Evolutionary conservation across 1,284 basidiomycete genomes (phyloP).

Genomic region (Apiotrichum akiyoshidainum): DNA sequence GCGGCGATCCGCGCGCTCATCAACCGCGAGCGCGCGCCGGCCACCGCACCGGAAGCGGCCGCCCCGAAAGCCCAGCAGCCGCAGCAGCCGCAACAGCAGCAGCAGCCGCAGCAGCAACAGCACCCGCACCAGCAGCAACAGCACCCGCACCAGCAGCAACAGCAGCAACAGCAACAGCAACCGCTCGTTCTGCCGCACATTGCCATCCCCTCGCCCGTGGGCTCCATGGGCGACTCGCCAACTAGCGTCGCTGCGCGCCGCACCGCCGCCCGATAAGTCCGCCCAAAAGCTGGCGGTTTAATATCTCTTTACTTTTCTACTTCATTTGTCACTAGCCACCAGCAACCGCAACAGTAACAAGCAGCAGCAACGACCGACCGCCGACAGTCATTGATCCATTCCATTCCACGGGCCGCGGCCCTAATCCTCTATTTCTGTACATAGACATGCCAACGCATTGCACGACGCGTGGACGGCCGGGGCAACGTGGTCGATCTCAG

Average conservation of each 20-base stretch:
- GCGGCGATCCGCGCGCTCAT: constrained; percentile 88
- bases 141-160: not conserved
- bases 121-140: not conserved
- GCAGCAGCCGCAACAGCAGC: not conserved
- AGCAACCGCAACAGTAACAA: too few relatives aligned
- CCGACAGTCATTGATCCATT: too few relatives aligned
- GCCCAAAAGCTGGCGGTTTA: too few relatives aligned
- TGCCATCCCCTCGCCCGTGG: not conserved
- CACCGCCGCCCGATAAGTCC: not conserved
- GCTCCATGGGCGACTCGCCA: not conserved
- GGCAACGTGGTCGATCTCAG: too few relatives aligned
- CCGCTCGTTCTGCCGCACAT: constrained; percentile 13
- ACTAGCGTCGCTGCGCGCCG: not conserved
- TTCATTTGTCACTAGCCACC: too few relatives aligned
- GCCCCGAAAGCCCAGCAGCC: not conserved
- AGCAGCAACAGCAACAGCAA: constrained; percentile 35
- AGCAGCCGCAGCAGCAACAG: not conserved
- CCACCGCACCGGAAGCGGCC: not conserved
- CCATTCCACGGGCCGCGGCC: too few relatives aligned
- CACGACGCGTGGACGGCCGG: too few relatives aligned
- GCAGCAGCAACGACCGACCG: too few relatives aligned
- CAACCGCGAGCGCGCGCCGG: constrained; percentile 38
- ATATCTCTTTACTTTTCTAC: too few relatives aligned
- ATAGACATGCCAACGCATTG: too few relatives aligned
- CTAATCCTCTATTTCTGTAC: too few relatives aligned